Percentiles rank a stretch among this genome's conserved stretches.
Evolutionary conservation across 2,329 filamentous ascomycete species (phyloP).

Genomic region (Fusarium napiforme): DNA sequence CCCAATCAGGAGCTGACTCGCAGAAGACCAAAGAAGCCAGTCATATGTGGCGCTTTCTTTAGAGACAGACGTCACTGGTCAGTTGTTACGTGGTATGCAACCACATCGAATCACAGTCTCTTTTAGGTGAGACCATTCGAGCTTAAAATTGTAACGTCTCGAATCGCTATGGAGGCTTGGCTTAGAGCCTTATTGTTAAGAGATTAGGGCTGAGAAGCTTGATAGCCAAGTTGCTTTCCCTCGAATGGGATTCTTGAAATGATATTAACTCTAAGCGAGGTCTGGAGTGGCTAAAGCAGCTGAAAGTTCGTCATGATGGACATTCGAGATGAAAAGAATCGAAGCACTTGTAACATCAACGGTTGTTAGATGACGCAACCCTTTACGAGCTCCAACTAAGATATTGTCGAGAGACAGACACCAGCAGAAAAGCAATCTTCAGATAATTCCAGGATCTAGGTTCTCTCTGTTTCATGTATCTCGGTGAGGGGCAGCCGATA

Average conservation of each 20-base stretch:
- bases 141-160: slow-evolving; percentile 9
- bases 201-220: neutral
- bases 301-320: neutral
- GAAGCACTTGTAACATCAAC: neutral
- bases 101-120: slow-evolving; percentile 1
- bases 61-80: neutral
- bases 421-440: fast-evolving
- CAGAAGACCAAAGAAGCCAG: no score
- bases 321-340: neutral
- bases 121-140: neutral
- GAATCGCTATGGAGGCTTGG: neutral
- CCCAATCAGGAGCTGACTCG: slow-evolving; percentile 3
- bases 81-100: neutral
- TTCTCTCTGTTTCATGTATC: fast-evolving
- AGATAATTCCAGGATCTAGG: fast-evolving
- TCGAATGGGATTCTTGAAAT: neutral
- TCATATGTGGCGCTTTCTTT: slow-evolving; percentile 9
- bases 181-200: neutral
- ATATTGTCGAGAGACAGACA: fast-evolving
- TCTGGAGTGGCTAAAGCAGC: neutral
- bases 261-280: neutral
- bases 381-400: fast-evolving
- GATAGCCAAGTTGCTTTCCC: neutral
- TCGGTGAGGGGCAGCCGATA: neutral
- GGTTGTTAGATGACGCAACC: neutral